Evolutionary conservation across 225 moss, liverwort and hornwort genomes (phyloP), one percentile per base, ranked within the genome.

Genomic region (Sphagnum contortum): DNA sequence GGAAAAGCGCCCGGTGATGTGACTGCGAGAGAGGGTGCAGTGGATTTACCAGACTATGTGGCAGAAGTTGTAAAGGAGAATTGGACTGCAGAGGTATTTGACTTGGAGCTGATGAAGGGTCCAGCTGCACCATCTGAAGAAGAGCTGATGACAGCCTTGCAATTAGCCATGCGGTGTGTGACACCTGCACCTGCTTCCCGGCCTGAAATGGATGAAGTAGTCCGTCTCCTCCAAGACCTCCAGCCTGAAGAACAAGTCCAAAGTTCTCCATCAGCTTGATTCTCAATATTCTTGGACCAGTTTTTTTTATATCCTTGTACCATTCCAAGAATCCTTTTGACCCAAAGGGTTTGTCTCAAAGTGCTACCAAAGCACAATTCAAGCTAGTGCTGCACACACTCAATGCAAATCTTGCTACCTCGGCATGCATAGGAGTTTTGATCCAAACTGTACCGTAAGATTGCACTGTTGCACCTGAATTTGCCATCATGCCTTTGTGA

Each of bases 81-180:
- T 62, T 91, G 88, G 81, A 94, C 94, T 3, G 76, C 91, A 4
- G 94, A 94, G 47, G 78, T 94, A 3, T 94, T 91, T 4, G 94
- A 94, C 61, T 83, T 89, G 2, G 89, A 89, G 68, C 79, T 94
- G 13, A 81, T 89, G 83, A 81, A 89, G 60, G 91, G 89, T 3
- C 45, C 85, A 0, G 61, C 76, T 51, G 83, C 89, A 3, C 94
- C 91, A 2, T 65, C 89, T 1, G 94, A 94, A 44, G 91, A 94
- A 63, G 91, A 91, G 60, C 75, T 94, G 4, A 70, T 94, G 74
- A 89, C 88, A 51, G 94, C 87, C 12, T 71, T 94, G 67, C 94
- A 94, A 64, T 59, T 94, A 59, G 94, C 94, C 3, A 94, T 94
- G 94, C 91, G 94, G 6, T 94, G 94, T 55, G 91, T 91, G 58